Percentiles rank a stretch among this genome's conserved stretches.
Conservation (phyloP, 2,329 filamentous ascomycete genomes). For the Claviceps africana region DNA sequence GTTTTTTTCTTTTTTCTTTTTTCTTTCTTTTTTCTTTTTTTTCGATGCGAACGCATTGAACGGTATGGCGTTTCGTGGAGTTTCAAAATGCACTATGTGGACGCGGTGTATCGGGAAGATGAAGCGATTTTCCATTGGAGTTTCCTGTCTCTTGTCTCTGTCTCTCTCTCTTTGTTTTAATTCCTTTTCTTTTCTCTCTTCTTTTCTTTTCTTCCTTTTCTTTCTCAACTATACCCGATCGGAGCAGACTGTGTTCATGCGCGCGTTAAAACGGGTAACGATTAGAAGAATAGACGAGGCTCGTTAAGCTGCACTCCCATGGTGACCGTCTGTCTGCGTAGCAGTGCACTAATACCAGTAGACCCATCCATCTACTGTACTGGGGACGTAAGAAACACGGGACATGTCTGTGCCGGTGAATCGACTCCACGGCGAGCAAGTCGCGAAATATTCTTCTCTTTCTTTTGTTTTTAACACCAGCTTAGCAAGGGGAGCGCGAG, state of each 20-base stretch:
- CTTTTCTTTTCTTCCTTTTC: background rate
- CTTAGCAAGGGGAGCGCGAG: too few species aligned
- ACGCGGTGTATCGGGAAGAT: background rate
- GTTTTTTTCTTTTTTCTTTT: background rate
- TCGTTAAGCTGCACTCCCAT: background rate
- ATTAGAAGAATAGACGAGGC: slow-evolving; percentile 4
- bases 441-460: too few species aligned
- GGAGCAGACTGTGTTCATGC: background rate
- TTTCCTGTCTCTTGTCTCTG: background rate
- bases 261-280: slow-evolving; percentile 1
- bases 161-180: too few species aligned
- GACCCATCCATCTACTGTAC: too few species aligned
- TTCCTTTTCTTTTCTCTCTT: background rate
- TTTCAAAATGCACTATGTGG: background rate
- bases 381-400: too few species aligned
- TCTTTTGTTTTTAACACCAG: too few species aligned
- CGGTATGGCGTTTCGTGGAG: background rate
- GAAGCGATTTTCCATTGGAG: background rate
- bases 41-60: background rate
- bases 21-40: too few species aligned
- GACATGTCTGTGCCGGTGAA: too few species aligned
- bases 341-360: background rate
- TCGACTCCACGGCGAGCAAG: too few species aligned
- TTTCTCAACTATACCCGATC: slow-evolving; percentile 1
- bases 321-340: background rate